Conservation (phyloP, 192 early-diverging fungal species). For the Oehlia diaphana region DNA sequence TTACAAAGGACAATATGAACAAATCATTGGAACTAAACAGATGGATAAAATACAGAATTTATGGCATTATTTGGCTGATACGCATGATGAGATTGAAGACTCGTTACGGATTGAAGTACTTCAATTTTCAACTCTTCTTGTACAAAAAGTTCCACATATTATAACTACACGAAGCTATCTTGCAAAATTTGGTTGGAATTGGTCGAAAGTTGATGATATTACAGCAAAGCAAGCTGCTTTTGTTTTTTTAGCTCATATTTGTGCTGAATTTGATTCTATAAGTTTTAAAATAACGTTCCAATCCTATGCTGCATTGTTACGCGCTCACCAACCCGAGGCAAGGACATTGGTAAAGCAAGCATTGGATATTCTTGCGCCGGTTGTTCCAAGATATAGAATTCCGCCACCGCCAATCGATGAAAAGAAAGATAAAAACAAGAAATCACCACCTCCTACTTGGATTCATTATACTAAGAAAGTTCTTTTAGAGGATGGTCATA, state of each 20-base stretch:
- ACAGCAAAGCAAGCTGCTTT: constrained; percentile 96
- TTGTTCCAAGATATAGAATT: constrained; percentile 65
- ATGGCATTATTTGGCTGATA: constrained; percentile 59
- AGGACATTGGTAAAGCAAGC: constrained; percentile 89
- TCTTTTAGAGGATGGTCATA: constrained; percentile 92
- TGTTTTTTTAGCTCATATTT: constrained; percentile 90
- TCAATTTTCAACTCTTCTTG: constrained; percentile 86
- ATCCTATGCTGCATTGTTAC: constrained; percentile 80
- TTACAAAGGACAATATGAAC: constrained; percentile 45
- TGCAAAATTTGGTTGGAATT: constrained; percentile 80
- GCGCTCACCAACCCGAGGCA: constrained; percentile 88
- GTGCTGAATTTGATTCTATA: constrained; percentile 87
- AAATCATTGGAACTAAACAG: constrained; percentile 62
- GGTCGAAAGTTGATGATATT: constrained; percentile 81
- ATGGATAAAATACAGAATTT: constrained; percentile 56
- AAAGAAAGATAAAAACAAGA: constrained; percentile 21
- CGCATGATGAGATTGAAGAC: constrained; percentile 60
- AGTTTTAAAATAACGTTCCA: constrained; percentile 56
- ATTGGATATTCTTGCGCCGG: constrained; percentile 89
- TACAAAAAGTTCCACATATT: constrained; percentile 76
- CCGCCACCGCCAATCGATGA: background rate
- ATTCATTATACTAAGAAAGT: constrained; percentile 84
- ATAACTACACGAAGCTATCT: constrained; percentile 39
- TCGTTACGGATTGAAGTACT: constrained; percentile 83
- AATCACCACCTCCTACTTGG: constrained; percentile 65